Evolutionary conservation across 2,329 filamentous ascomycete species (phyloP), one percentile per base, ranked within the genome.

Genomic region (Xylariaceae sp.): DNA sequence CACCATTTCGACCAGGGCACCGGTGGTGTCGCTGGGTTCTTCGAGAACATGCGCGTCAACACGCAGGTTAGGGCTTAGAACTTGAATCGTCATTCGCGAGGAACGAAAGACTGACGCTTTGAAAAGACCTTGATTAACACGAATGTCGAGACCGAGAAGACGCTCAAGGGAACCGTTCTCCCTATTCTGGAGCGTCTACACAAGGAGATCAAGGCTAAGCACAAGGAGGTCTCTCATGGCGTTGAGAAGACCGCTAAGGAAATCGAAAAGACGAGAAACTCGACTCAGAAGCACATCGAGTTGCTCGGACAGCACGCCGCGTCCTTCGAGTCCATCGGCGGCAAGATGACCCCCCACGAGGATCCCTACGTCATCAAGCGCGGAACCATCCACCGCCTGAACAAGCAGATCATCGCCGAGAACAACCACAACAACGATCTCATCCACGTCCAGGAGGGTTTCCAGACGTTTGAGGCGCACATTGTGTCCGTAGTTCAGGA

Each of bases 371-470:
- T 97, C 58, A 74, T 97, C 51, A 85, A 88, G 69, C 87, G 93
- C 37, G 89, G 90, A 61, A 86, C 97, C 59, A 77, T 90, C 65
- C 84, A 97, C 77, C 87, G 92, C 49, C 80, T 99, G 57, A 87
- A 90, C 81, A 93, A 89, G 78, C 94, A 99, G 78, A 84, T 97
- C 42, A 80, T 90, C 51, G 91, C 96, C 72, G 94, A 99, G 79
- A 99, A 99, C 81, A 95, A 92, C 79, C 93, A 95, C 77, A 86
- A 88, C 65, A 90, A 96, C 72, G 94, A 99, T 72, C 82, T 97
- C 59, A 82, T 99, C 63, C 83, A 88, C 8, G 89, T 97, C n/a
- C 94, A 99, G 76, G 87, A 88, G 76, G 90, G 90, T 73, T 96
- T 97, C 72, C 80, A 88, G 58, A 81, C 86, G 44, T 99, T 97